Conservation (phyloP, 345 rosid genomes). For the Moricandia arvensis region DNA sequence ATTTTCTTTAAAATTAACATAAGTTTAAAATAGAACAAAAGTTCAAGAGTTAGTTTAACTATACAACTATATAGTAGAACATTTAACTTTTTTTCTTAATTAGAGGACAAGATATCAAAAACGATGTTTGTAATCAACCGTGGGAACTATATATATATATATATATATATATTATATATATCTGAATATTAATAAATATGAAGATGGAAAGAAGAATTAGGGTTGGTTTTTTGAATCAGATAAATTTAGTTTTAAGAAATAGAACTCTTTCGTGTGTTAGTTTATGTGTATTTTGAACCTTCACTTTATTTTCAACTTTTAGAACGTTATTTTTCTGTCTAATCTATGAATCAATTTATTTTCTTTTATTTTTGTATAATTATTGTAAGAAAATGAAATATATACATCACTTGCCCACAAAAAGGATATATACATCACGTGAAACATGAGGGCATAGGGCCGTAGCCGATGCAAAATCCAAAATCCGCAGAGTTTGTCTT, state of each 20-base stretch:
- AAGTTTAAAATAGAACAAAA: background rate
- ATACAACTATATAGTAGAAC: too few species aligned
- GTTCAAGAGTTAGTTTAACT: background rate
- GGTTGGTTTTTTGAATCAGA: background rate
- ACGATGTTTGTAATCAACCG: background rate
- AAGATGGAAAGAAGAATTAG: background rate
- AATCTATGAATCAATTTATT: background rate
- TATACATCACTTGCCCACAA: background rate
- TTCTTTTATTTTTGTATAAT: background rate
- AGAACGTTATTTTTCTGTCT: background rate
- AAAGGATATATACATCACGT: background rate
- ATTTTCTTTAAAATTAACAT: background rate
- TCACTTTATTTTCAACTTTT: background rate
- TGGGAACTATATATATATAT: background rate
- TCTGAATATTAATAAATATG: background rate
- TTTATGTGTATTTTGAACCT: background rate
- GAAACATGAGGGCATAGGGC: background rate
- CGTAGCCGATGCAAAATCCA: conserved; percentile 2
- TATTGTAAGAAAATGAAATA: background rate
- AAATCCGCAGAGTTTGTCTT: conserved; percentile 8
- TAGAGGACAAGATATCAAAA: background rate
- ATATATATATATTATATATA: background rate
- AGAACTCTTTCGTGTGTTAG: background rate
- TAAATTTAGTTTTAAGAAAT: background rate
- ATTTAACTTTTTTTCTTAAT: background rate